Evolutionary conservation across 2,329 filamentous ascomycete genomes (phyloP).

Genomic region (Aureobasidium namibiae): DNA sequence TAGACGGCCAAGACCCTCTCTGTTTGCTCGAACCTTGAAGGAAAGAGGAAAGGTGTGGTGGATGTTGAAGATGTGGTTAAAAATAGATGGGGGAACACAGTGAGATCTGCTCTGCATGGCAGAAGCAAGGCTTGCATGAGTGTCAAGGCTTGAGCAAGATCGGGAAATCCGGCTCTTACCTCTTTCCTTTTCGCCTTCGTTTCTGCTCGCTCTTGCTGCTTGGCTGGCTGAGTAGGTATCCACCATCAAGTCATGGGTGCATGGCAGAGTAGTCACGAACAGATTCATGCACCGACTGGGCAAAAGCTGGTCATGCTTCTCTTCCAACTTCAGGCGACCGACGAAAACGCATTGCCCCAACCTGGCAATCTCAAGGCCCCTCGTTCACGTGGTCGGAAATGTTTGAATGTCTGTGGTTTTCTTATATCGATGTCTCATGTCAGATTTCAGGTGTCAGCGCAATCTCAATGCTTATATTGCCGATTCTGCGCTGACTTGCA

Average conservation of each 20-base stretch:
- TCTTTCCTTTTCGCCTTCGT: background rate
- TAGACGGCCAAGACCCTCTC: background rate
- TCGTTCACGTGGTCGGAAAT: background rate
- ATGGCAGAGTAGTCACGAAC: background rate
- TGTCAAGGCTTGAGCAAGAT: background rate
- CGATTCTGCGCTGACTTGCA: background rate
- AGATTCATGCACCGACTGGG: background rate
- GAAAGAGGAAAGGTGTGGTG: background rate
- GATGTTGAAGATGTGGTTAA: background rate
- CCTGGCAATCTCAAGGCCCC: background rate
- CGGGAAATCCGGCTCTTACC: background rate
- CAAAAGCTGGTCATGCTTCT: background rate
- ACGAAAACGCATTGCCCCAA: background rate
- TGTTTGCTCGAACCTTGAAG: background rate
- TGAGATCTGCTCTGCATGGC: slow-evolving; percentile 1
- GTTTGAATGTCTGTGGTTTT: background rate
- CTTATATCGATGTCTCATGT: background rate
- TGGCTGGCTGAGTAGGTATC: background rate
- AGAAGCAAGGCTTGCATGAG: background rate
- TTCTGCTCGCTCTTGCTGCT: background rate
- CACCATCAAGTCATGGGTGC: background rate
- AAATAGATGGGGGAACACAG: background rate
- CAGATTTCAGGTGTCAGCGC: slow-evolving; percentile 2
- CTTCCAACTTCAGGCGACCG: background rate
- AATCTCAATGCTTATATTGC: background rate